Evolutionary conservation across 2,329 filamentous ascomycete genomes (phyloP).

Genomic region (Cladosporium colombiae): DNA sequence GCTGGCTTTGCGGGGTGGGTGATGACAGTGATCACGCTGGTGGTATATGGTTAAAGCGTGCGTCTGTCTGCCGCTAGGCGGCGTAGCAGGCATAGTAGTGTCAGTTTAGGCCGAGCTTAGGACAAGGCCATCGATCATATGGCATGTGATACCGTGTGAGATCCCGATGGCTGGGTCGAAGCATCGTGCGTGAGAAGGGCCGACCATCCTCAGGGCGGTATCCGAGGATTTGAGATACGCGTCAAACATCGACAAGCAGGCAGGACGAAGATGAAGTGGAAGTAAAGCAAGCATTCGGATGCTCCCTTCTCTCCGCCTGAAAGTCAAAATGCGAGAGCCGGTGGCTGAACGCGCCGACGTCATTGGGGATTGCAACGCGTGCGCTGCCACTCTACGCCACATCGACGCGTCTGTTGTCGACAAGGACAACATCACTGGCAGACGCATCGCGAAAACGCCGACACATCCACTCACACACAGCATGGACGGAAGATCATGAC

Average conservation of each 20-base stretch:
- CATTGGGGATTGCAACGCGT: constrained; percentile 1
- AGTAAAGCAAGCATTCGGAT: background rate
- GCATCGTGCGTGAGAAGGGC: background rate
- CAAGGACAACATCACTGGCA: background rate
- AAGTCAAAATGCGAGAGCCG: background rate
- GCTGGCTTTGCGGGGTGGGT: constrained; percentile 14
- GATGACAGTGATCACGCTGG: constrained; percentile 7
- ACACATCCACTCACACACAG: background rate
- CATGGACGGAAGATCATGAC: constrained; percentile 29
- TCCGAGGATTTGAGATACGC: too few relatives aligned
- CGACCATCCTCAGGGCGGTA: background rate
- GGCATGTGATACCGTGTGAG: constrained; percentile 2
- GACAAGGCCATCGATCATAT: background rate
- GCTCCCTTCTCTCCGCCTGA: background rate
- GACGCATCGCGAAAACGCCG: background rate
- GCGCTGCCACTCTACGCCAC: constrained; percentile 11
- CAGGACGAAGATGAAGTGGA: background rate
- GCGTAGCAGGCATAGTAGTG: constrained; percentile 17
- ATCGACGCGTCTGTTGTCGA: constrained; percentile 2
- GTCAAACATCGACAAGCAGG: background rate
- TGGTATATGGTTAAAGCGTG: constrained; percentile 9
- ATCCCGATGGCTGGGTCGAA: background rate
- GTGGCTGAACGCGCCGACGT: constrained; percentile 7
- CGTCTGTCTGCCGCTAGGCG: constrained; percentile 16
- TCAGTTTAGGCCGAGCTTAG: background rate